phyloP scores from a whole-genome alignment of 257 asterid genomes.

The Solanum virginianum region DNA sequence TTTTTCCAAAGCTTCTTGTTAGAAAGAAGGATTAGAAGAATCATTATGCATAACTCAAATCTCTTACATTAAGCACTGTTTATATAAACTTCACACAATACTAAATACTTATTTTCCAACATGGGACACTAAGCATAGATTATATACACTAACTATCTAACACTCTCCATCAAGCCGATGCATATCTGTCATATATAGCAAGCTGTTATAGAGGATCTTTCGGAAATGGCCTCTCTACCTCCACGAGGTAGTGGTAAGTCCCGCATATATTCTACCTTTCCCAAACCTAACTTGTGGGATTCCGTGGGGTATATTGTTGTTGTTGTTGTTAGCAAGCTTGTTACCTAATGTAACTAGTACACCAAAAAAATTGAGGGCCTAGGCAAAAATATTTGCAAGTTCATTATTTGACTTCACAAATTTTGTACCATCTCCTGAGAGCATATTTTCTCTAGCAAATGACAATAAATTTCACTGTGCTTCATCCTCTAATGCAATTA shows the following conservation, averaged over 20 bases:
- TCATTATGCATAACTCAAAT: not conserved
- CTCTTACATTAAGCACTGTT: not conserved
- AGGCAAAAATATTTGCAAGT: not conserved
- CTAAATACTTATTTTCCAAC: not conserved
- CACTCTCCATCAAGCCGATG: not conserved
- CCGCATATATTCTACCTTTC: no score
- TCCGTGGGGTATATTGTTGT: no score
- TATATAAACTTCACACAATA: not conserved
- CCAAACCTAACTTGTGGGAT: no score
- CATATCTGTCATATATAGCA: not conserved
- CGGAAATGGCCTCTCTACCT: no score
- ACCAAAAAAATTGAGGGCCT: not conserved
- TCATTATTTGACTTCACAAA: no score
- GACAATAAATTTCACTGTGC: not conserved
- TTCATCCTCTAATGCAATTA: not conserved
- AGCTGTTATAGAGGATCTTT: not conserved
- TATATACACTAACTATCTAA: not conserved
- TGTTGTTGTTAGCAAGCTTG: not conserved
- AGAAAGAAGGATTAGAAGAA: not conserved
- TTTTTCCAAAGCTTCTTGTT: not conserved
- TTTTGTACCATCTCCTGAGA: no score
- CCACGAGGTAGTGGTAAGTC: no score
- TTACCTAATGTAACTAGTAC: not conserved
- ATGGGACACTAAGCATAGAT: not conserved
- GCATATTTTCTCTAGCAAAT: not conserved